phyloP scores from a whole-genome alignment of 2,329 filamentous ascomycete species.

The Pseudocercospora ulei region DNA sequence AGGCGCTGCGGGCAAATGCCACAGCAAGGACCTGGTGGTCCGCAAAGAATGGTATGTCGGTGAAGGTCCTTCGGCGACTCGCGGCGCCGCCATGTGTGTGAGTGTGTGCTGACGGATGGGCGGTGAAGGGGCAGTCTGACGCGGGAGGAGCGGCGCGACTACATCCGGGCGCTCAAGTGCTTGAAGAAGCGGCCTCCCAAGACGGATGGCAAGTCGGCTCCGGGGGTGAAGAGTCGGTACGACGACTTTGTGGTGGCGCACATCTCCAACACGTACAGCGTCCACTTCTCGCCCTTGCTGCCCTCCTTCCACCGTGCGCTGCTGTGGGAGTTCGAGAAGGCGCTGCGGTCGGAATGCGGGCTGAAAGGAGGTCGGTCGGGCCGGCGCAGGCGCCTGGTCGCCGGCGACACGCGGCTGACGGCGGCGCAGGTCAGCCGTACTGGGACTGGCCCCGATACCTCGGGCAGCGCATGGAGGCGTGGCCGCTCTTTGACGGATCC shows the following conservation, averaged over 20 bases:
- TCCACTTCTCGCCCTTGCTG: conserved; percentile 27
- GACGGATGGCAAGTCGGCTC: conserved; percentile 13
- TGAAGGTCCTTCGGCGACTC: too few relatives aligned
- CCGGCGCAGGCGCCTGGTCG: background rate
- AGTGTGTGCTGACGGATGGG: background rate
- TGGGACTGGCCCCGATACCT: conserved; percentile 46
- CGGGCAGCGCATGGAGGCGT: conserved; percentile 35
- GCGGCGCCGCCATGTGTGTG: background rate
- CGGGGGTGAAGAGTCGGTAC: conserved; percentile 20
- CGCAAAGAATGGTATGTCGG: conserved; percentile 27
- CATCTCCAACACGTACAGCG: conserved; percentile 21
- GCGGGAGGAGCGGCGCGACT: conserved; percentile 22
- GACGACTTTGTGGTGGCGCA: conserved; percentile 29
- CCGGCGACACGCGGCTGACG: too few relatives aligned
- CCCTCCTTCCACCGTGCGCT: conserved; percentile 38
- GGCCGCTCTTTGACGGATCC: conserved; percentile 49
- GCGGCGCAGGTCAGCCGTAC: conserved; percentile 41
- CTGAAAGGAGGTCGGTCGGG: conserved; percentile 10
- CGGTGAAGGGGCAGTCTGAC: conserved; percentile 23
- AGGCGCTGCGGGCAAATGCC: conserved; percentile 17
- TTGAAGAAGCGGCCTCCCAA: conserved; percentile 20
- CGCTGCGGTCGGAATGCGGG: conserved; percentile 36
- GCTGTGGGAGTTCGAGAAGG: conserved; percentile 38
- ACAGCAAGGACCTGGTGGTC: conserved; percentile 22
- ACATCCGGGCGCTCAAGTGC: conserved; percentile 26